Conservation (phyloP, 2,329 filamentous ascomycete genomes). For the Clarireedia homoeocarpa region DNA sequence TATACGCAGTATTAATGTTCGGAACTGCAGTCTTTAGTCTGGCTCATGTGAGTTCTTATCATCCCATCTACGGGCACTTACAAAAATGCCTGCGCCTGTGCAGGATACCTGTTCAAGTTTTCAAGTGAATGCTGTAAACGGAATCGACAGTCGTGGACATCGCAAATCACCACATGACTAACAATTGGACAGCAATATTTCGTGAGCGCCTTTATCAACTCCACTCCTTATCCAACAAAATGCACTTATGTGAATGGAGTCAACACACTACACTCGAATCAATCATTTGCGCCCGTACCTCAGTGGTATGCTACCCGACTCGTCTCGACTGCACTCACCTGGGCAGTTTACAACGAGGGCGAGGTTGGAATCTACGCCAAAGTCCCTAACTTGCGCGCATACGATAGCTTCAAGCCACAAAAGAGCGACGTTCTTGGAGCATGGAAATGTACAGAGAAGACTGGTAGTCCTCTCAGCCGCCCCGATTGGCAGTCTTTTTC, state of each 20-base stretch:
- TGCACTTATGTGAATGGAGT: not conserved
- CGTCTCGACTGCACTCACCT: not conserved
- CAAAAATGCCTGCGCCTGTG: not conserved
- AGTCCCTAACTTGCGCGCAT: not conserved
- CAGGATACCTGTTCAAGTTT: not conserved
- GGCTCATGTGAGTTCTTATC: not conserved
- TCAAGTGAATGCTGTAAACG: not conserved
- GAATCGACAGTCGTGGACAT: not conserved
- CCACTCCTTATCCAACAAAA: not conserved
- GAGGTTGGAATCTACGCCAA: not conserved
- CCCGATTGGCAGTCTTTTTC: not conserved
- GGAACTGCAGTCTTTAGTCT: not conserved
- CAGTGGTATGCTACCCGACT: not conserved
- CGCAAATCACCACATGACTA: not conserved
- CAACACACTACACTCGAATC: not conserved
- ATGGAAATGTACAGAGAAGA: not conserved
- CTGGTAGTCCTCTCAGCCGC: not conserved
- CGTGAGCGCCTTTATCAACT: not conserved
- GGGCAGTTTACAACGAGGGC: not conserved
- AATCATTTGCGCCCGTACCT: not conserved
- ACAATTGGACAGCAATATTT: not conserved
- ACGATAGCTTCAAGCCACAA: not conserved
- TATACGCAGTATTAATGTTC: not conserved
- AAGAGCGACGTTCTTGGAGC: not conserved
- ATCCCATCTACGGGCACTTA: not conserved